Percentiles rank a stretch among this genome's conserved stretches.
Conservation (phyloP, 2,329 filamentous ascomycete species). For the Zelopaecilomyces penicillatus region DNA sequence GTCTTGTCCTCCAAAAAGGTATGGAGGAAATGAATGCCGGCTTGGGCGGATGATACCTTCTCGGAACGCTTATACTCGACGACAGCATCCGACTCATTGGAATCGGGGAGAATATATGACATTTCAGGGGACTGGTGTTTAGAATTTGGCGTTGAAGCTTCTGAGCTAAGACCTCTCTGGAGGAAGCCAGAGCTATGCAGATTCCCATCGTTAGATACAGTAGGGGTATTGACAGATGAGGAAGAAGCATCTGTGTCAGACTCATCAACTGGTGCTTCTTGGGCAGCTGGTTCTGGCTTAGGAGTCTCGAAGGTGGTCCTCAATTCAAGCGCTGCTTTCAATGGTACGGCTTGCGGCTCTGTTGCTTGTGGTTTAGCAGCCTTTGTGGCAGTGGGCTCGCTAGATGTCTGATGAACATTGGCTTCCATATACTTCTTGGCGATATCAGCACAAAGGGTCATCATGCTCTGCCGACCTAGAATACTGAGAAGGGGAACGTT, state of each 20-base stretch:
- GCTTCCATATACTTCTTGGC: neutral
- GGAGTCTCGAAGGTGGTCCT: no score
- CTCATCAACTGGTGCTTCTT: neutral
- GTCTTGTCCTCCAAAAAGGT: neutral
- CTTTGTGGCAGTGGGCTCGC: no score
- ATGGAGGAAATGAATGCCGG: neutral
- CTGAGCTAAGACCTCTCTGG: no score
- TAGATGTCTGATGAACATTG: neutral
- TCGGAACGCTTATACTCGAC: neutral
- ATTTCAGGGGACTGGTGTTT: no score
- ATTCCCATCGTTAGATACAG: neutral
- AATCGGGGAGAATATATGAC: neutral
- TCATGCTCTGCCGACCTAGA: neutral
- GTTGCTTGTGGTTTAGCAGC: no score
- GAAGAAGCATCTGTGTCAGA: neutral
- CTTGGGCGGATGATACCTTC: neutral
- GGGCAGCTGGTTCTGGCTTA: no score
- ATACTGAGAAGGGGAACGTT: neutral
- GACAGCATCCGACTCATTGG: neutral
- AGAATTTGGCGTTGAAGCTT: no score
- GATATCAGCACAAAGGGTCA: neutral
- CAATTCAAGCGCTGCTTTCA: no score
- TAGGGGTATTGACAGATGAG: neutral
- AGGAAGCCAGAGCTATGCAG: no score
- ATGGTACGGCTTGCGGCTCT: no score